Percentiles rank a stretch among this genome's conserved stretches.
These are phyloP conservation scores for Ophiosphaerella narmari DNA, from an alignment of 2,329 filamentous ascomycete genomes.

Conservation along the genomic window DNA sequence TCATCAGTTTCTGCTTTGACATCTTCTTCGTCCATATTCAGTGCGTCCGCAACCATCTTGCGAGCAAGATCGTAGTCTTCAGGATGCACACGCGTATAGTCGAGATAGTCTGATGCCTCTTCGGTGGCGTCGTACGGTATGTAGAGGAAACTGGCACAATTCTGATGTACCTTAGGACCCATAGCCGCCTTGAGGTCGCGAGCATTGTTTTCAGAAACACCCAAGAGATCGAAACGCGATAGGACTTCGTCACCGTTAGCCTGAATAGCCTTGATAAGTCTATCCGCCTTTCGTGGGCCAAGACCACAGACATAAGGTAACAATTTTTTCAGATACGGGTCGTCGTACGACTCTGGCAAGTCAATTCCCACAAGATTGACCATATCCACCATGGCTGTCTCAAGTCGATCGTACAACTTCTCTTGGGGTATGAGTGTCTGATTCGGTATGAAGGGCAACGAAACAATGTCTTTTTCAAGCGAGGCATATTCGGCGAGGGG, in stretches of 20 bases:
- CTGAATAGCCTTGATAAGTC: constrained; percentile 86
- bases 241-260: constrained; percentile 85
- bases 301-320: constrained; percentile 90
- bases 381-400: constrained; percentile 98
- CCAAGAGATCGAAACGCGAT: constrained; percentile 84
- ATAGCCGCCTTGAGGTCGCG: constrained; percentile 56
- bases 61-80: constrained; percentile 98
- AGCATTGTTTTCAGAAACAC: constrained; percentile 75
- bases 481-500: constrained; percentile 96
- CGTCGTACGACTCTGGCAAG: constrained; percentile 85
- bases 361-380: constrained; percentile 96
- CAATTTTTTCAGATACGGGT: constrained; percentile 81
- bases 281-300: constrained; percentile 86
- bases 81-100: constrained; percentile 95
- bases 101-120: constrained; percentile 83
- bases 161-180: constrained; percentile 90
- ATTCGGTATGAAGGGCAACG: constrained; percentile 85
- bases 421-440: constrained; percentile 88
- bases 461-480: constrained; percentile 83
- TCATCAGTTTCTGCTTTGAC: constrained; percentile 93
- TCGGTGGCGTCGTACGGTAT: constrained; percentile 86
- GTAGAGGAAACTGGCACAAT: constrained; percentile 93
- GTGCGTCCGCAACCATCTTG: constrained; percentile 96
- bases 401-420: constrained; percentile 81
- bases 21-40: constrained; percentile 96